Evolutionary conservation across 1,284 basidiomycete genomes (phyloP).

Genomic region (Puccinia horiana): DNA sequence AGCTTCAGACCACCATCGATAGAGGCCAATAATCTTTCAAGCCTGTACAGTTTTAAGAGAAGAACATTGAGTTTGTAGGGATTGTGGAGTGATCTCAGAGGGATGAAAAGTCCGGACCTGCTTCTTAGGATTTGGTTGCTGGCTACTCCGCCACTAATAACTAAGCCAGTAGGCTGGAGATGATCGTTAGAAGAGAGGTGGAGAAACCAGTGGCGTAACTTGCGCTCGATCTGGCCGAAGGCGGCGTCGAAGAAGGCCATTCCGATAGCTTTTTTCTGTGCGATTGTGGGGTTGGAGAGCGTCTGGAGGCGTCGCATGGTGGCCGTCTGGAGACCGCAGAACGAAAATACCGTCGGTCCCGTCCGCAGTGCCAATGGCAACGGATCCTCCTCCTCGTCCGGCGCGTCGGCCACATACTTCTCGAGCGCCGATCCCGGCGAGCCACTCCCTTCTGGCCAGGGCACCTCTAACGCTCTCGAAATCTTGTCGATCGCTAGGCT

Average conservation of each 20-base stretch:
- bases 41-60: not conserved
- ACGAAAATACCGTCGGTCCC: conserved; percentile 20
- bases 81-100: not conserved
- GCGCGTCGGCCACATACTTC: not conserved
- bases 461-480: not conserved
- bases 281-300: not conserved
- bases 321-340: conserved; percentile 41
- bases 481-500: conserved; percentile 40
- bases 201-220: conserved; percentile 68
- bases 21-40: not conserved
- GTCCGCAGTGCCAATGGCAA: conserved; percentile 38
- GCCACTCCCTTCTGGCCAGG: not conserved
- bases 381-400: not conserved
- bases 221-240: conserved; percentile 72
- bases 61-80: not conserved
- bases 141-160: conserved; percentile 86
- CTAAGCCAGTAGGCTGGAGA: conserved; percentile 62
- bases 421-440: conserved; percentile 38
- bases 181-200: conserved; percentile 60
- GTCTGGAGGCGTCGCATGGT: conserved; percentile 4
- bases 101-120: conserved; percentile 62
- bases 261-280: conserved; percentile 62
- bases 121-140: conserved; percentile 72
- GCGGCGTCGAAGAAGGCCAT: conserved; percentile 73
- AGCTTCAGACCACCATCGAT: conserved; percentile 23